Conservation (phyloP, 2,329 filamentous ascomycete species). For the Chaetomiaceae sp. region DNA sequence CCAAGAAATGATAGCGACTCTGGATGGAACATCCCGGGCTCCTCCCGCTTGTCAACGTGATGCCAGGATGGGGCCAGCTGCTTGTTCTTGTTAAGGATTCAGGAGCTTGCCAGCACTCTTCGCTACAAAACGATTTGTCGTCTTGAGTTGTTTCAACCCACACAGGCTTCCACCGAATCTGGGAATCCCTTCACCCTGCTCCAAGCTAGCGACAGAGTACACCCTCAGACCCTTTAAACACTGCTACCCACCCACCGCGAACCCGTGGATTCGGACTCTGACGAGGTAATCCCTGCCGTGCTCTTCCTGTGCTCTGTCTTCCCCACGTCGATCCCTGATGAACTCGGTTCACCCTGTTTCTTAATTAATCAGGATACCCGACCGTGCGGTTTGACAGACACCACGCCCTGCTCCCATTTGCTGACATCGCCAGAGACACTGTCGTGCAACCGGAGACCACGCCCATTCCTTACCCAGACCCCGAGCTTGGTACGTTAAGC, state of each 20-base stretch:
- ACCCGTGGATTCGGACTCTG: not conserved
- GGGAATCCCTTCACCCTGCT: not conserved
- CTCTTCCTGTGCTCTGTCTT: not conserved
- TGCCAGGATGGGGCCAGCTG: too few species aligned
- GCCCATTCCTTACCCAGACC: constrained; percentile 5
- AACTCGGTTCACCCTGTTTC: not conserved
- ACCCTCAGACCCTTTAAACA: not conserved
- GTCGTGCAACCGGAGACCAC: constrained; percentile 6
- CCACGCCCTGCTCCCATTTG: not conserved
- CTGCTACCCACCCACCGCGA: not conserved
- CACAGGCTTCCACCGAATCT: too few species aligned
- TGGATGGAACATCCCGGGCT: too few species aligned
- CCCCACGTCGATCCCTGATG: constrained; percentile 6
- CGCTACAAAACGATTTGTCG: too few species aligned
- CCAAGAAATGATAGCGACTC: too few species aligned
- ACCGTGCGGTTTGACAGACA: constrained; percentile 3
- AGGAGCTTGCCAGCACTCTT: too few species aligned
- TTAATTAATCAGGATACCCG: not conserved
- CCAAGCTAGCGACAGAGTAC: not conserved
- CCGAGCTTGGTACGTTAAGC: constrained; percentile 5
- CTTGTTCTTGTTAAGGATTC: too few species aligned
- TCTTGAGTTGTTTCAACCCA: too few species aligned
- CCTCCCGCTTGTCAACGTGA: too few species aligned
- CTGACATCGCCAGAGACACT: not conserved
- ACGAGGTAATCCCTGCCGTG: not conserved